Percentiles rank a stretch among this genome's conserved stretches.
phyloP scores from a whole-genome alignment of 371 early-diverging fungal genomes.

The Circinella umbellata region DNA sequence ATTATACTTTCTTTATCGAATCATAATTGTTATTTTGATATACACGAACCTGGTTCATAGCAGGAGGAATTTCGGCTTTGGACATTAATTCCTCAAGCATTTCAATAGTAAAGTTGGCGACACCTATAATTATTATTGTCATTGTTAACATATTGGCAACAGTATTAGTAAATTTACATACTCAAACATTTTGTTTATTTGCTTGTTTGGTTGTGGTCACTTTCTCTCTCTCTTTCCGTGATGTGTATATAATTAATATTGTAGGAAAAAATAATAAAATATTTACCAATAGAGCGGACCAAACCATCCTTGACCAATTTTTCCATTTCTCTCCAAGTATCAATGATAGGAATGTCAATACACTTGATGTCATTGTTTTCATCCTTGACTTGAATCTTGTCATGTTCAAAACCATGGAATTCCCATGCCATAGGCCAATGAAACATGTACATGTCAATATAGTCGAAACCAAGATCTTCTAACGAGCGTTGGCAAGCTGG shows the following conservation, averaged over 20 bases:
- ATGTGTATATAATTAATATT: background rate
- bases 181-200: too few relatives aligned
- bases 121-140: constrained; percentile 35
- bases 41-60: constrained; percentile 70
- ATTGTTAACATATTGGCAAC: background rate
- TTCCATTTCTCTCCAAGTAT: constrained; percentile 86
- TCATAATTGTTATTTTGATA: too few relatives aligned
- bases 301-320: constrained; percentile 59
- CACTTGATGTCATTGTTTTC: constrained; percentile 34
- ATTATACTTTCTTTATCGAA: background rate
- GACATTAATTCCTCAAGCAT: constrained; percentile 73
- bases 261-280: background rate
- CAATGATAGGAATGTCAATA: constrained; percentile 54
- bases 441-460: constrained; percentile 92
- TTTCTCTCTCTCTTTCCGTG: too few relatives aligned
- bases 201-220: too few relatives aligned
- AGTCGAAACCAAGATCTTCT: constrained; percentile 73
- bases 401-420: constrained; percentile 39
- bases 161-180: too few relatives aligned
- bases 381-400: constrained; percentile 21
- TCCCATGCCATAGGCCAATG: constrained; percentile 48
- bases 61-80: constrained; percentile 76
- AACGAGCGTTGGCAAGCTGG: constrained; percentile 65
- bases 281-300: constrained; percentile 49
- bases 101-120: constrained; percentile 68